phyloP scores from a whole-genome alignment of 2,329 filamentous ascomycete species.

The Fusarium floridanum region DNA sequence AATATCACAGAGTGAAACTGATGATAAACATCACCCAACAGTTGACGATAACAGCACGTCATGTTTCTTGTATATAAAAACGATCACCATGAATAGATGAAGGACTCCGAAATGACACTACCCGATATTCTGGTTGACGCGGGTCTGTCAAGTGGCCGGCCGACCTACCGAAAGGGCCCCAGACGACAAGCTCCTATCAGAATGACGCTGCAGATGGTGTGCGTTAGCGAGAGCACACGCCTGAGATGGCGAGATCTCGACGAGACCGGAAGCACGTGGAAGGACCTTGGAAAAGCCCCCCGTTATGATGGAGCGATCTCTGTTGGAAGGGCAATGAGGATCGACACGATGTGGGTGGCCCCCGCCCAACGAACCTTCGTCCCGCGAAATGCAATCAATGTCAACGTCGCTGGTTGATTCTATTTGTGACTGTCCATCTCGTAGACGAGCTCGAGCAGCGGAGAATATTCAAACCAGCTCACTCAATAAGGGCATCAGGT shows the following conservation, averaged over 20 bases:
- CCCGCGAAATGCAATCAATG: constrained; percentile 15
- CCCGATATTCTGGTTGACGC: constrained; percentile 5
- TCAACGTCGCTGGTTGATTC: not conserved
- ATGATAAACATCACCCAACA: not conserved
- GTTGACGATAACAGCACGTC: not conserved
- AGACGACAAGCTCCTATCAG: constrained; percentile 2
- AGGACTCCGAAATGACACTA: not conserved
- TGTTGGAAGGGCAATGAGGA: constrained; percentile 36
- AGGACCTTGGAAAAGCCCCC: constrained; percentile 2
- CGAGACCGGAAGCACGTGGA: constrained; percentile 7
- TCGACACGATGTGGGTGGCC: constrained; percentile 18
- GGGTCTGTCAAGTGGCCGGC: constrained; percentile 9
- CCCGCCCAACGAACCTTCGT: constrained; percentile 3
- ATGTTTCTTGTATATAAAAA: not conserved
- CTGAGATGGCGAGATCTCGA: not conserved
- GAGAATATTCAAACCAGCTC: constrained; percentile 13
- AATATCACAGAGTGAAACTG: not conserved
- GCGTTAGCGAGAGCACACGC: constrained; percentile 11
- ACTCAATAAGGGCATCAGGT: constrained; percentile 29
- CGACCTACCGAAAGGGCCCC: constrained; percentile 5
- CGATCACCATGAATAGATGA: not conserved
- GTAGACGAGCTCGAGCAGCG: constrained; percentile 2
- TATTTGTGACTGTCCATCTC: not conserved
- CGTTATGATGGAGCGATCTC: constrained; percentile 16
- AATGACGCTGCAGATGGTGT: constrained; percentile 1